Percentiles rank a stretch among this genome's conserved stretches.
phyloP scores from a whole-genome alignment of 2,329 filamentous ascomycete species.

The Venturia aucupariae region DNA sequence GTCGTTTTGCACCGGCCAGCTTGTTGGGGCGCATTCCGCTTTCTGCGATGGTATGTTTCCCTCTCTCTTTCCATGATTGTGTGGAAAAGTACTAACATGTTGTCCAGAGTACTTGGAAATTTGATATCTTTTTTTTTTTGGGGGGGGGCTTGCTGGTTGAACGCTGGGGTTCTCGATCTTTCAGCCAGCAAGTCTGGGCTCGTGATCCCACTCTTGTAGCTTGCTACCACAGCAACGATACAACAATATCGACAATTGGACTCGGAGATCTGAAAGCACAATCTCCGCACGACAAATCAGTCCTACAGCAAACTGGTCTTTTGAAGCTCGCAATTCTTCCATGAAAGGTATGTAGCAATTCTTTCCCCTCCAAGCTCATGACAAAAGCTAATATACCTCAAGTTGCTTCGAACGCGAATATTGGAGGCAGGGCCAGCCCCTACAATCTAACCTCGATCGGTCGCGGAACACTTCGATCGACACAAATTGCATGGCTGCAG shows the following conservation, averaged over 20 bases:
- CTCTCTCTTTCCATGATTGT: background rate
- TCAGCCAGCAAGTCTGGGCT: background rate
- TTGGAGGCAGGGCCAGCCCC: no score
- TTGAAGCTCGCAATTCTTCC: background rate
- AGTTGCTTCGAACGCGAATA: background rate
- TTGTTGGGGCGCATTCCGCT: background rate
- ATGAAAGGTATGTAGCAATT: background rate
- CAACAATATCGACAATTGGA: background rate
- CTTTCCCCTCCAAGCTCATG: background rate
- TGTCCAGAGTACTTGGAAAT: background rate
- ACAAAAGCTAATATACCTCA: background rate
- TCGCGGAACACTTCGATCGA: no score
- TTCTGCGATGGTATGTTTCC: background rate
- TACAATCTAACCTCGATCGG: no score
- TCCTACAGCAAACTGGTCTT: background rate
- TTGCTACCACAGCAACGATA: no score
- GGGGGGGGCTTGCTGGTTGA: background rate
- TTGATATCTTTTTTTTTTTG: background rate
- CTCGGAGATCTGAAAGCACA: background rate
- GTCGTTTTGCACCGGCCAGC: background rate
- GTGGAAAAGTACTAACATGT: background rate
- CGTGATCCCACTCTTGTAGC: no score
- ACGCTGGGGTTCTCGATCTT: background rate
- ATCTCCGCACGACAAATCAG: background rate
- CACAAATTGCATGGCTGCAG: no score